These are phyloP conservation scores for Pyrenophora seminiperda DNA, from an alignment of 2,329 filamentous ascomycete species.

Conservation along the genomic window DNA sequence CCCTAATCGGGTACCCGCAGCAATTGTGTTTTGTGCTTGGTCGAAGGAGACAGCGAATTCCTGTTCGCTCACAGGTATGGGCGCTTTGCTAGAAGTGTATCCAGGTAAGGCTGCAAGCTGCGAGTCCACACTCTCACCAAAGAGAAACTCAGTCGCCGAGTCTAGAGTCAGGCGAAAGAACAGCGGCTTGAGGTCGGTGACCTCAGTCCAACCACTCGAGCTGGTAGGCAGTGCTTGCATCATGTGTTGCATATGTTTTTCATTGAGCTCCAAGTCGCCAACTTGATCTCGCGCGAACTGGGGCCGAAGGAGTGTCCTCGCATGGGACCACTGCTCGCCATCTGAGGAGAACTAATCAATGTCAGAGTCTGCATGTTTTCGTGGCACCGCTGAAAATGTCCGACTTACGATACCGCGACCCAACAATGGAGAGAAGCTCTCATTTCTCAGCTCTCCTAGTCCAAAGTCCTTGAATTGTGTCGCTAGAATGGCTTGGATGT, in stretches of 20 bases:
- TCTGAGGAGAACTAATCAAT: constrained; percentile 36
- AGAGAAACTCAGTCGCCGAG: constrained; percentile 46
- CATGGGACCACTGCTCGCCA: constrained; percentile 39
- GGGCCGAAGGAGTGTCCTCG: constrained; percentile 42
- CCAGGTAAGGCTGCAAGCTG: constrained; percentile 30
- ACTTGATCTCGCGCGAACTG: constrained; percentile 44
- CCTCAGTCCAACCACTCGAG: constrained; percentile 32
- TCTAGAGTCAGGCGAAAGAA: constrained; percentile 50
- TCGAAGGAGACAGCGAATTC: constrained; percentile 36
- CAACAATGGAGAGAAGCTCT: constrained; percentile 48
- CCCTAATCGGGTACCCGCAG: constrained; percentile 30
- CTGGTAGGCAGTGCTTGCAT: constrained; percentile 31
- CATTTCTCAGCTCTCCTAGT: constrained; percentile 44
- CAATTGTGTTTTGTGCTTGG: constrained; percentile 22
- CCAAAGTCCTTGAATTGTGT: constrained; percentile 55
- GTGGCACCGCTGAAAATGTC: not conserved
- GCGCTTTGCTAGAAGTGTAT: constrained; percentile 19
- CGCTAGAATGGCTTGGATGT: constrained; percentile 53
- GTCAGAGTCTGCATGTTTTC: not conserved
- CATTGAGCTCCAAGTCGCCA: constrained; percentile 41
- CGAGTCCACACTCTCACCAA: constrained; percentile 43
- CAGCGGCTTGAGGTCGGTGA: constrained; percentile 45
- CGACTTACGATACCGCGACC: constrained; percentile 47
- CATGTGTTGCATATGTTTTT: constrained; percentile 42
- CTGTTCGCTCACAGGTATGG: constrained; percentile 21